These are phyloP conservation scores for Musa itinerans DNA, from an alignment of 176 grass and related monocot genomes.

Conservation along the genomic window DNA sequence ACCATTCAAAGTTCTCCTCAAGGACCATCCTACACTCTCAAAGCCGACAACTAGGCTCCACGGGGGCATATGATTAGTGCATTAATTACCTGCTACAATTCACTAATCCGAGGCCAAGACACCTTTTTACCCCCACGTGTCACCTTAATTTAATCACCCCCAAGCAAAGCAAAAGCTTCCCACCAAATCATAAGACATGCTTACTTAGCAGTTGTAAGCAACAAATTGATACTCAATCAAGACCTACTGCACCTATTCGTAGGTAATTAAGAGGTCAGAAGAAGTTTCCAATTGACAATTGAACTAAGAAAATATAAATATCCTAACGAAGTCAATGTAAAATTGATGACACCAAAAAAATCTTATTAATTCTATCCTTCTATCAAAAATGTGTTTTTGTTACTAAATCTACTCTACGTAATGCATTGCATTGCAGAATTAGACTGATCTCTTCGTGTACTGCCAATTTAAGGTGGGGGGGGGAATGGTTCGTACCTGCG, in stretches of 20 bases:
- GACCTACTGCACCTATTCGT: not conserved
- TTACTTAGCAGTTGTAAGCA: not conserved
- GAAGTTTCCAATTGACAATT: not conserved
- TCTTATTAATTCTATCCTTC: too few relatives aligned
- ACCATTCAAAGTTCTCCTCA: not conserved
- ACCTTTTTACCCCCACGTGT: not conserved
- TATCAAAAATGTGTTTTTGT: too few relatives aligned
- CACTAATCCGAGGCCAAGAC: not conserved
- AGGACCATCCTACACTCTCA: slow-evolving; percentile 19
- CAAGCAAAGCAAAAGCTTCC: slow-evolving; percentile 6
- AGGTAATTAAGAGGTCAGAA: not conserved
- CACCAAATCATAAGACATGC: not conserved
- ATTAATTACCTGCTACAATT: not conserved
- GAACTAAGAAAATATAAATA: not conserved
- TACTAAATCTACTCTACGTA: too few relatives aligned
- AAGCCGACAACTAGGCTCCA: not conserved
- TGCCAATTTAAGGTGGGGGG: too few relatives aligned
- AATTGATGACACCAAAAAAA: too few relatives aligned
- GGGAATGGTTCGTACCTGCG: not conserved
- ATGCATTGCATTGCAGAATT: too few relatives aligned
- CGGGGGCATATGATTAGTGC: not conserved
- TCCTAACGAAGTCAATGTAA: not conserved
- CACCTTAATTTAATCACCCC: not conserved
- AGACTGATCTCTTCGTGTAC: too few relatives aligned
- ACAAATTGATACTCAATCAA: not conserved